Percentiles rank a stretch among this genome's conserved stretches.
These are phyloP conservation scores for Brasilioporus rufonigricans DNA, from an alignment of 768 basidiomycete species.

Conservation along the genomic window DNA sequence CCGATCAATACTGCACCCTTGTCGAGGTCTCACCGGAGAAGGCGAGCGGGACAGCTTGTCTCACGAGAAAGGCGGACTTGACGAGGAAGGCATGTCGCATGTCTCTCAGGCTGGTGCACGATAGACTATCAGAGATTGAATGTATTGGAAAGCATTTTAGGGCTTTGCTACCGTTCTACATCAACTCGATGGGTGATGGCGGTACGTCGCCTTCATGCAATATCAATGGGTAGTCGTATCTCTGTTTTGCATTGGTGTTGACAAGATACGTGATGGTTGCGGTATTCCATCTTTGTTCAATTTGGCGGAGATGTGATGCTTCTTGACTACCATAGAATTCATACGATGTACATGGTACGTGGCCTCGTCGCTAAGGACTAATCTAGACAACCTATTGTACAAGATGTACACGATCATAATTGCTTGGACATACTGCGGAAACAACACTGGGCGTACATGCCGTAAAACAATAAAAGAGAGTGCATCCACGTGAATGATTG, in stretches of 20 bases:
- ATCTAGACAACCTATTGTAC: slow-evolving; percentile 13
- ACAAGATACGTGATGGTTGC: background rate
- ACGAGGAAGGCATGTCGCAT: too few species aligned
- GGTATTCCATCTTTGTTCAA: background rate
- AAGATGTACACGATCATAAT: slow-evolving; percentile 14
- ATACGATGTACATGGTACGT: background rate
- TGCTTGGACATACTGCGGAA: slow-evolving; percentile 5
- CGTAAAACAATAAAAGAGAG: slow-evolving; percentile 13
- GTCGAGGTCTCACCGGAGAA: background rate
- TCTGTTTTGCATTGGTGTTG: background rate
- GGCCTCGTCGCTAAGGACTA: slow-evolving; percentile 1
- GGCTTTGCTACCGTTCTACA: background rate
- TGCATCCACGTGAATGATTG: slow-evolving; percentile 16
- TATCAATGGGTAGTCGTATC: background rate
- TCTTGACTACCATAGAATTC: slow-evolving; percentile 3
- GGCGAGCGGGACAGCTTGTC: background rate
- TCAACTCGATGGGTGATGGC: background rate
- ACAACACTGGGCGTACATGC: slow-evolving; percentile 16
- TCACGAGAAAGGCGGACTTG: background rate
- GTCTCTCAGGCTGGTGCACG: background rate
- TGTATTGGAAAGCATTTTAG: background rate
- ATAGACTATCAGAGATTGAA: background rate
- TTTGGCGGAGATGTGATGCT: background rate
- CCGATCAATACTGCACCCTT: too few species aligned
- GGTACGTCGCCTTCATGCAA: background rate